Evolutionary conservation across 2,329 filamentous ascomycete species (phyloP).

Genomic region (Monosporascus cannonballus): DNA sequence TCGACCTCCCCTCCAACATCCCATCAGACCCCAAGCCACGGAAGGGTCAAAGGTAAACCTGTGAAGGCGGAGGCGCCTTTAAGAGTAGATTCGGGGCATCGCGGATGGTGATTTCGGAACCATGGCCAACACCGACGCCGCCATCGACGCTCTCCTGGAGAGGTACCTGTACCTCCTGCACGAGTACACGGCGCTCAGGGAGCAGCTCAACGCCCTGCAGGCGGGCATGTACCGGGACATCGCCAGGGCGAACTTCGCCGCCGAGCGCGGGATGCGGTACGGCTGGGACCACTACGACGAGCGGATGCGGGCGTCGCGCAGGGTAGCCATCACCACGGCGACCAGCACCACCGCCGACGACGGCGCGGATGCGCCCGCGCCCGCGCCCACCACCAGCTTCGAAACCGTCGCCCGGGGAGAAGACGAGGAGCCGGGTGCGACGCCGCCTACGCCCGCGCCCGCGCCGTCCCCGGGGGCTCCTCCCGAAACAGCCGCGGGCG

Average conservation of each 20-base stretch:
- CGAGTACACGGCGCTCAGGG: constrained; percentile 56
- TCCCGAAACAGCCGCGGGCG: too few relatives aligned
- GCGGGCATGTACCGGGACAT: constrained; percentile 52
- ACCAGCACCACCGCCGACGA: constrained; percentile 1
- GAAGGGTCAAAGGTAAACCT: too few relatives aligned
- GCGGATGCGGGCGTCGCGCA: constrained; percentile 59
- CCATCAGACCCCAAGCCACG: too few relatives aligned
- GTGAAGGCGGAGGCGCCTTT: too few relatives aligned
- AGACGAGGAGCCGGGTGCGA: constrained; percentile 2
- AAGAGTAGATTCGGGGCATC: not conserved
- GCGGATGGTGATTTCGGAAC: constrained; percentile 21
- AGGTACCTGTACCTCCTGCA: constrained; percentile 62
- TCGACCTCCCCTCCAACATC: too few relatives aligned
- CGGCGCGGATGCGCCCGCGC: not conserved
- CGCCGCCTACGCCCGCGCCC: too few relatives aligned
- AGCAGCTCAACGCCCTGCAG: constrained; percentile 47
- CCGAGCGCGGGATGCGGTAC: constrained; percentile 57
- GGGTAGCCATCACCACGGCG: constrained; percentile 28
- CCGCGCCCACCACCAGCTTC: constrained; percentile 12
- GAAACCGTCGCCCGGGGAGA: constrained; percentile 8
- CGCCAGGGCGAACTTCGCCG: constrained; percentile 70
- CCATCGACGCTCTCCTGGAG: constrained; percentile 58
- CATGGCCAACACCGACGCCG: not conserved
- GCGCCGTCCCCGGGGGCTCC: too few relatives aligned
- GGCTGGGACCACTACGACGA: constrained; percentile 68